Conservation (phyloP, 2,329 filamentous ascomycete genomes). For the Aspergillus transmontanensis region DNA sequence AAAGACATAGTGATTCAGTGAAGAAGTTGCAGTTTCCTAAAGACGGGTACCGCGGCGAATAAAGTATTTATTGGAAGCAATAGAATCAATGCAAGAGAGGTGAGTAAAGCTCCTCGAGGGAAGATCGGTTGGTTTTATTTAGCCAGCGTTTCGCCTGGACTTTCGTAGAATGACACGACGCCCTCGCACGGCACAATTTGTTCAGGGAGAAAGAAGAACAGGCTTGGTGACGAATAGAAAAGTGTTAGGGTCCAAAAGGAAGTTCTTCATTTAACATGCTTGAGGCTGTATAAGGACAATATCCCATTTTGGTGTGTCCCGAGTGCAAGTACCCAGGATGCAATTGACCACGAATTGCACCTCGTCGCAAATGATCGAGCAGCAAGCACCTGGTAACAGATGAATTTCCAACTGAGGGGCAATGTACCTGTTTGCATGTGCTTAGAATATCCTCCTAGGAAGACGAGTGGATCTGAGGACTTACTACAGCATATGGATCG, state of each 20-base stretch:
- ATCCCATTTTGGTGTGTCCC: constrained; percentile 11
- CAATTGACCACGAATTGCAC: constrained; percentile 4
- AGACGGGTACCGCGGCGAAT: neutral
- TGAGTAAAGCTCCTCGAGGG: neutral
- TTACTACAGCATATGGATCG: constrained; percentile 6
- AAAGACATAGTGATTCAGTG: constrained; percentile 12
- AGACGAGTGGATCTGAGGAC: constrained; percentile 6
- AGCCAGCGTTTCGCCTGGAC: neutral
- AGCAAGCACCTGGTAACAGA: neutral
- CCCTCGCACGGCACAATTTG: neutral
- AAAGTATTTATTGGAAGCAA: constrained; percentile 1
- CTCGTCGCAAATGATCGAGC: neutral
- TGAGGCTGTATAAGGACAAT: constrained; percentile 6
- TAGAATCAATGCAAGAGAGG: neutral
- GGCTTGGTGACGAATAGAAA: neutral
- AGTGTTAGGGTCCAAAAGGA: constrained; percentile 4
- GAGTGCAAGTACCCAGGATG: neutral
- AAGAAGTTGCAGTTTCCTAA: neutral
- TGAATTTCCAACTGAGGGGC: neutral
- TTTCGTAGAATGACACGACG: neutral
- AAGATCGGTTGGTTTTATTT: neutral
- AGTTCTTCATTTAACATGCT: constrained; percentile 13
- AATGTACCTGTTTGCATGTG: constrained; percentile 1
- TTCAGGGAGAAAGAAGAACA: neutral
- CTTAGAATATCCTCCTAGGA: constrained; percentile 7